Evolutionary conservation across 106 monocot genomes (phyloP).

Genomic region (Gastrodia elata): DNA sequence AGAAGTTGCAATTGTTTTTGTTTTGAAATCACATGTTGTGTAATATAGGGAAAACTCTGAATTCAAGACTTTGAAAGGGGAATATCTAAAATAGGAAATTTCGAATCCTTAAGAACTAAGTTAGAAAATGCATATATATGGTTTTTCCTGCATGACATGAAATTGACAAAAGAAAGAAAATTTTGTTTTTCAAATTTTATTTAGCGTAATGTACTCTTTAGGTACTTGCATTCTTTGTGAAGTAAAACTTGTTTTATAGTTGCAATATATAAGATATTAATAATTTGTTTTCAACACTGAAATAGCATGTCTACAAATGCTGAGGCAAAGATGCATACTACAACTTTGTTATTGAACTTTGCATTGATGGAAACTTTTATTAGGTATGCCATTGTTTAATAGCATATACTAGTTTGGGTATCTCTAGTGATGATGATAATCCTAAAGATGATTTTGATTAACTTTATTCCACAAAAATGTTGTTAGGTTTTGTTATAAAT

Average conservation of each 20-base stretch:
- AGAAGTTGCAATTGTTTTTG: not conserved
- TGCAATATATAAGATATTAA: not conserved
- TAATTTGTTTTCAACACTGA: not conserved
- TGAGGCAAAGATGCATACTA: not conserved
- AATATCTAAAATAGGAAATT: not conserved
- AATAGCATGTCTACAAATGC: not conserved
- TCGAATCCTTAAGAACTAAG: not conserved
- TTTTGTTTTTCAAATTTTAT: not conserved
- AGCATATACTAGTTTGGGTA: not conserved
- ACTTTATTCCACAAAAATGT: not conserved
- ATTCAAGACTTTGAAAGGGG: not conserved
- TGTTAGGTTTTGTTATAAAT: not conserved
- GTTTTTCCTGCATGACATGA: not conserved
- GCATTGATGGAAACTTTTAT: not conserved
- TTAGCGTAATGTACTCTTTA: not conserved
- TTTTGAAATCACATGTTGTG: not conserved
- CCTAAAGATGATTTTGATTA: not conserved
- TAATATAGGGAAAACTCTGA: not conserved
- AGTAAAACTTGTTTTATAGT: not conserved
- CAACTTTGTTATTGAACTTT: not conserved
- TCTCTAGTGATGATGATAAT: not conserved
- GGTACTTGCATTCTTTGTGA: not conserved
- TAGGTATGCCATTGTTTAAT: not conserved
- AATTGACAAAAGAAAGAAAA: not conserved
- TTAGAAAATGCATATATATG: not conserved